Evolutionary conservation across 2,329 filamentous ascomycete species (phyloP).

Genomic region (Allantophomopsis lycopodina): DNA sequence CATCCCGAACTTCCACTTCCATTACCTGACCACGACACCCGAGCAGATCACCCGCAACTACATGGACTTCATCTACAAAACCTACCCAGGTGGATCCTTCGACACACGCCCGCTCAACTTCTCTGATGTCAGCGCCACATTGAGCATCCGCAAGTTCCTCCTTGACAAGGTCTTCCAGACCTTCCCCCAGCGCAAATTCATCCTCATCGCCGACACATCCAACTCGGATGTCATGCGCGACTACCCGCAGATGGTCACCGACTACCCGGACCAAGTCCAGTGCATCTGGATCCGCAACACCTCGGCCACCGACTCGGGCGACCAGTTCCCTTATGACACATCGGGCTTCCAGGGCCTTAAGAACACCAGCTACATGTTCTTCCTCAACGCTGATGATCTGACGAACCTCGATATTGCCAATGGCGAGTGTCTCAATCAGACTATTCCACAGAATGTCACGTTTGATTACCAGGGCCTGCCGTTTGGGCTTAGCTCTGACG

Average conservation of each 20-base stretch:
- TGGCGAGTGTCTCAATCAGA: constrained; percentile 53
- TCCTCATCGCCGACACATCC: constrained; percentile 63
- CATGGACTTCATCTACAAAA: constrained; percentile 70
- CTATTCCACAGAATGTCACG: constrained; percentile 56
- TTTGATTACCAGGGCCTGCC: constrained; percentile 51
- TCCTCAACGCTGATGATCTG: constrained; percentile 57
- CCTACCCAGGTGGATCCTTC: constrained; percentile 64
- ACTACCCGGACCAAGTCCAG: constrained; percentile 58
- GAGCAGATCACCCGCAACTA: constrained; percentile 68
- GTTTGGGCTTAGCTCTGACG: constrained; percentile 17
- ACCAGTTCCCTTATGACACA: constrained; percentile 66
- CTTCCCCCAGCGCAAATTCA: constrained; percentile 61
- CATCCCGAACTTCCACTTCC: constrained; percentile 59
- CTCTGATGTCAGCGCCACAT: constrained; percentile 57
- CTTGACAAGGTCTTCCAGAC: constrained; percentile 62
- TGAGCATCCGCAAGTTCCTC: constrained; percentile 56
- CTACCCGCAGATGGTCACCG: constrained; percentile 44
- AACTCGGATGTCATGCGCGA: constrained; percentile 65
- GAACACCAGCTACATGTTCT: constrained; percentile 66
- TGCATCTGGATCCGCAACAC: constrained; percentile 72
- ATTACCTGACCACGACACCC: constrained; percentile 70
- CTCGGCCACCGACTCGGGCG: constrained; percentile 47
- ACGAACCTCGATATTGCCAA: constrained; percentile 49
- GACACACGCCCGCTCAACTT: constrained; percentile 72
- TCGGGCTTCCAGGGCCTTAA: constrained; percentile 54